Evolutionary conservation across 371 early-diverging fungal species (phyloP).

Genomic region (Mucor mucedo): DNA sequence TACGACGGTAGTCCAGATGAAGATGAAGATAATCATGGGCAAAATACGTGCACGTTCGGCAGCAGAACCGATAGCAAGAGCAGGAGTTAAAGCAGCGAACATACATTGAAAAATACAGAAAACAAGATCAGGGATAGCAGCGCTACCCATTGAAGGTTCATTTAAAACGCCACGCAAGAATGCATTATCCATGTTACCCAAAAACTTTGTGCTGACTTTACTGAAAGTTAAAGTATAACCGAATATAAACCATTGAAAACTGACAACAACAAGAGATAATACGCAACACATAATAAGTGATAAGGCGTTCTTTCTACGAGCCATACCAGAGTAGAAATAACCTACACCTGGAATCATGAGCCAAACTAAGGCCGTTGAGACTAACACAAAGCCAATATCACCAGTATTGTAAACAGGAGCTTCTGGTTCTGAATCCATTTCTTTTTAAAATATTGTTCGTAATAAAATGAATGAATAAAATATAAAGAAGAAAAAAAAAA

Average conservation of each 20-base stretch:
- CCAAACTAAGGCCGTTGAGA: conserved; percentile 79
- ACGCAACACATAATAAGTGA: conserved; percentile 74
- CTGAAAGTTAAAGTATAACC: conserved; percentile 92
- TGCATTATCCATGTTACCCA: conserved; percentile 82
- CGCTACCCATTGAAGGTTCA: conserved; percentile 59
- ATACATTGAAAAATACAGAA: conserved; percentile 81
- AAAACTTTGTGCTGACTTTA: conserved; percentile 64
- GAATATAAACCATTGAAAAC: conserved; percentile 83
- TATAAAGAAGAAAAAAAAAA: conserved; percentile 12
- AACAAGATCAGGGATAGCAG: conserved; percentile 70
- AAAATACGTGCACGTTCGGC: conserved; percentile 89
- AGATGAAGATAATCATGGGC: conserved; percentile 87
- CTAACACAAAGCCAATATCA: conserved; percentile 74
- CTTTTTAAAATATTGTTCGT: background rate
- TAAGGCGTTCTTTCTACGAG: conserved; percentile 81
- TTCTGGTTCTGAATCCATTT: conserved; percentile 16
- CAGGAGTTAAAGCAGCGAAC: conserved; percentile 89
- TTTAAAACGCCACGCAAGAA: conserved; percentile 66
- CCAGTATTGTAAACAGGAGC: conserved; percentile 53
- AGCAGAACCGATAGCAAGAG: conserved; percentile 85
- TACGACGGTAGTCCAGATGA: conserved; percentile 91
- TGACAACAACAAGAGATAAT: conserved; percentile 72
- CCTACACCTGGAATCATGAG: conserved; percentile 89
- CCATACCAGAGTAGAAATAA: conserved; percentile 92
- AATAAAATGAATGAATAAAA: background rate